These are phyloP conservation scores for Strobilomyces echinocephalus DNA, from an alignment of 768 basidiomycete genomes.

Conservation along the genomic window DNA sequence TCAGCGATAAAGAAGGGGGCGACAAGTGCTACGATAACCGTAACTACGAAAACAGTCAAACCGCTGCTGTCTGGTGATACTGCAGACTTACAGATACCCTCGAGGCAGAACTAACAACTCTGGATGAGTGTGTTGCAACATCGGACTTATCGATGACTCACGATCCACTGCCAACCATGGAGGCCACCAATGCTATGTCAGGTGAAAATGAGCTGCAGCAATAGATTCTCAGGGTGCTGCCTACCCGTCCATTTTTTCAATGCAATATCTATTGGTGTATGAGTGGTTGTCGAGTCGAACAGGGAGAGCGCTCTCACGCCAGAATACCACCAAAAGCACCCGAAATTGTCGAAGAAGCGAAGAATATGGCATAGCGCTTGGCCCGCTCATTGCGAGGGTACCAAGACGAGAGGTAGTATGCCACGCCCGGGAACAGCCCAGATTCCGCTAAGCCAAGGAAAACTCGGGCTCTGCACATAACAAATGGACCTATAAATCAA, in stretches of 20 bases:
- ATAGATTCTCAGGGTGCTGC: conserved; percentile 12
- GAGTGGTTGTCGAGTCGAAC: not conserved
- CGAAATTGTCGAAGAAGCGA: conserved; percentile 51
- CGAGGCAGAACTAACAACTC: conserved; percentile 27
- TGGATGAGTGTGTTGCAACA: conserved; percentile 1
- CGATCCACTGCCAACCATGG: conserved; percentile 39
- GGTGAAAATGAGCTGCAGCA: not conserved
- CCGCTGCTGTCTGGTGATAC: not conserved
- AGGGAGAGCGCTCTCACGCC: conserved; percentile 33
- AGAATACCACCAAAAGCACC: conserved; percentile 45
- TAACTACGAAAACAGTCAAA: conserved; percentile 4
- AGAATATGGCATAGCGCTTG: conserved; percentile 53
- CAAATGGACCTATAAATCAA: too few relatives aligned
- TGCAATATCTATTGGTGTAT: conserved; percentile 29
- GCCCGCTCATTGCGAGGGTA: conserved; percentile 55
- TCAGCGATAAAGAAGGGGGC: conserved; percentile 49
- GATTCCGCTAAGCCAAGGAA: conserved; percentile 46
- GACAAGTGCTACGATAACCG: conserved; percentile 10
- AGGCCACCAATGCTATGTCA: conserved; percentile 28
- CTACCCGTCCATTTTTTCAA: conserved; percentile 32
- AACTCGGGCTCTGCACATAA: conserved; percentile 28
- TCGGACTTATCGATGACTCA: conserved; percentile 9
- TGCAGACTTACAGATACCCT: conserved; percentile 19
- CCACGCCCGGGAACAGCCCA: conserved; percentile 38
- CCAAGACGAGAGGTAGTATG: conserved; percentile 50